These are phyloP conservation scores for Trichoderma erinaceum DNA, from an alignment of 495 filamentous ascomycete genomes.

Conservation along the genomic window DNA sequence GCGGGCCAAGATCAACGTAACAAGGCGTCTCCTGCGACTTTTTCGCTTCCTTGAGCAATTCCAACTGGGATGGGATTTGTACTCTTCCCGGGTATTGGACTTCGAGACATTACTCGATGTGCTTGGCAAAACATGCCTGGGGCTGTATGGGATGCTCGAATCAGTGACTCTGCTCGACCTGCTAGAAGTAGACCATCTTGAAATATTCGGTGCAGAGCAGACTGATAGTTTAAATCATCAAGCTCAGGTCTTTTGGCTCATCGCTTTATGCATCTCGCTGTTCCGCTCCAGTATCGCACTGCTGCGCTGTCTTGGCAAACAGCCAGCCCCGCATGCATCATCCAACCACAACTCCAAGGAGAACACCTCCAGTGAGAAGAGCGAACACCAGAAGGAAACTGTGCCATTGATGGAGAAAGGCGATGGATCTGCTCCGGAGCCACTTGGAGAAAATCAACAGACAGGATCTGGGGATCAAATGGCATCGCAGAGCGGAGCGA, in stretches of 20 bases:
- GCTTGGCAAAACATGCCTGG: constrained; percentile 36
- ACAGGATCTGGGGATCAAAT: constrained; percentile 18
- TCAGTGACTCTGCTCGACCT: constrained; percentile 33
- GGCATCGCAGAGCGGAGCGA: constrained; percentile 20
- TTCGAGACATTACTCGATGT: constrained; percentile 31
- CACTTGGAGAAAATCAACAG: constrained; percentile 17
- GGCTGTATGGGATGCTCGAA: constrained; percentile 45
- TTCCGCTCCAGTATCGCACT: constrained; percentile 14
- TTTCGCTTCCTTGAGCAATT: constrained; percentile 61
- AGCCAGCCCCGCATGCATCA: not conserved
- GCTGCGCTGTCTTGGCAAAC: constrained; percentile 24
- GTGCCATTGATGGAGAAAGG: not conserved
- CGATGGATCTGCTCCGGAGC: not conserved
- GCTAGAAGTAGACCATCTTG: constrained; percentile 45
- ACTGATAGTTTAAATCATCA: constrained; percentile 35
- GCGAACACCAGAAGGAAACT: constrained; percentile 18
- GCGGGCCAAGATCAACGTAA: constrained; percentile 31
- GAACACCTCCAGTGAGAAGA: constrained; percentile 16
- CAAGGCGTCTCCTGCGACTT: constrained; percentile 54
- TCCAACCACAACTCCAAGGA: not conserved
- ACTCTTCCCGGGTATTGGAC: constrained; percentile 13
- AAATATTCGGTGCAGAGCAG: constrained; percentile 28
- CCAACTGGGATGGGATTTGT: constrained; percentile 35
- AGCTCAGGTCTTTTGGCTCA: constrained; percentile 61
- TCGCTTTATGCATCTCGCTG: constrained; percentile 40